Conservation (phyloP, 176 grass and related monocot genomes). For the Triticum monococcum region DNA sequence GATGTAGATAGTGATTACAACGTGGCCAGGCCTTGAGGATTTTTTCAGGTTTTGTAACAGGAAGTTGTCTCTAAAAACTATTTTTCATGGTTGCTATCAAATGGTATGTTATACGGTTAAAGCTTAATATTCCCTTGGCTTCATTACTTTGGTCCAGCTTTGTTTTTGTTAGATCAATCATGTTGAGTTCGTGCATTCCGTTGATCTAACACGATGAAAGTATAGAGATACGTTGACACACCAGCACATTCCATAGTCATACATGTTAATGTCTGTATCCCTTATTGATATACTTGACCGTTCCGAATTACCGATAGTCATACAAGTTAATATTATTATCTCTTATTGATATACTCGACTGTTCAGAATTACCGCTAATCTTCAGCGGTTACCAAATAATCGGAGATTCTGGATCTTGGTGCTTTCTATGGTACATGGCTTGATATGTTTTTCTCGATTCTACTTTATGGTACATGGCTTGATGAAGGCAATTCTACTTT, state of each 20-base stretch:
- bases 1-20: too few relatives aligned
- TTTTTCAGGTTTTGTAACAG: conserved; percentile 71
- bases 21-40: too few relatives aligned
- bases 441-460: too few relatives aligned
- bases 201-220: too few relatives aligned
- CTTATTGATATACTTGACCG: too few relatives aligned
- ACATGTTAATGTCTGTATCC: too few relatives aligned
- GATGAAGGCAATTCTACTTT: too few relatives aligned
- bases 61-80: conserved; percentile 77
- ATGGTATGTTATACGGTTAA: conserved; percentile 1
- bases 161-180: conserved; percentile 3
- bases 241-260: too few relatives aligned
- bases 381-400: background rate
- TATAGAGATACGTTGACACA: too few relatives aligned
- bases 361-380: background rate
- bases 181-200: background rate
- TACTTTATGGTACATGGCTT: too few relatives aligned
- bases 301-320: too few relatives aligned
- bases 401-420: conserved; percentile 7
- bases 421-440: too few relatives aligned
- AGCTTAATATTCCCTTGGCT: background rate
- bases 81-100: conserved; percentile 78
- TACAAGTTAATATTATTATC: background rate
- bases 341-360: background rate
- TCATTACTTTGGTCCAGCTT: background rate